These are phyloP conservation scores for Sporobolus alterniflorus DNA, from an alignment of 202 grass and related monocot genomes.

Conservation along the genomic window DNA sequence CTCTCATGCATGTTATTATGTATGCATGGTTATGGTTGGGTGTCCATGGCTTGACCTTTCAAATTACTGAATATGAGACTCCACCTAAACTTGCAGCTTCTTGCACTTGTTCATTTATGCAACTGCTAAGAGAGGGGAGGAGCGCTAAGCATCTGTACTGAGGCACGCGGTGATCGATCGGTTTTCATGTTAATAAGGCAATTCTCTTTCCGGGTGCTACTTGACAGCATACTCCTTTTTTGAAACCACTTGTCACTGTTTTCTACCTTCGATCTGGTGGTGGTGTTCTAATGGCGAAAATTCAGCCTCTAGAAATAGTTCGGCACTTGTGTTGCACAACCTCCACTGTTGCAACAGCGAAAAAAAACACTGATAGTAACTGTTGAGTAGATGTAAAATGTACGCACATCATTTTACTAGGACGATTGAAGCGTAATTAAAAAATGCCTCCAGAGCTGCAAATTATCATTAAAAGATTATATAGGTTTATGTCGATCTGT, in stretches of 20 bases:
- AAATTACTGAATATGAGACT: slow-evolving; percentile 11
- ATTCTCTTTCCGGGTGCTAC: slow-evolving; percentile 14
- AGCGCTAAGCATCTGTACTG: slow-evolving; percentile 2
- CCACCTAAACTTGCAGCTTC: slow-evolving; percentile 54
- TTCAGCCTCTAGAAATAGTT: not conserved
- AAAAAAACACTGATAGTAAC: not conserved
- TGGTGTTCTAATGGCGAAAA: not conserved
- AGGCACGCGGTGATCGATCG: not conserved
- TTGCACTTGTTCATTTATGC: slow-evolving; percentile 47
- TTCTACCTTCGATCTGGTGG: slow-evolving; percentile 23
- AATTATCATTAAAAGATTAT: not conserved
- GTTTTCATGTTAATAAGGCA: slow-evolving; percentile 16
- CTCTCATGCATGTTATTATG: slow-evolving; percentile 26
- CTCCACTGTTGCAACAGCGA: not conserved
- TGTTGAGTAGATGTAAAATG: not conserved
- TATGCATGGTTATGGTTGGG: slow-evolving; percentile 45
- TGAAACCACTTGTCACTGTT: slow-evolving; percentile 26
- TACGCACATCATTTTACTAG: not conserved
- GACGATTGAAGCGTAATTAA: not conserved
- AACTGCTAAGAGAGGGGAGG: not conserved
- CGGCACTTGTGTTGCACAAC: not conserved
- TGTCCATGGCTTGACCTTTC: slow-evolving; percentile 41
- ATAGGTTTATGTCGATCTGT: not conserved
- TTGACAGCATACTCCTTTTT: slow-evolving; percentile 16
- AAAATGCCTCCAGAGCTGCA: not conserved